Evolutionary conservation across 106 monocot genomes (phyloP), one percentile per base, ranked within the genome.

Genomic region (Dendrobium catenatum): DNA sequence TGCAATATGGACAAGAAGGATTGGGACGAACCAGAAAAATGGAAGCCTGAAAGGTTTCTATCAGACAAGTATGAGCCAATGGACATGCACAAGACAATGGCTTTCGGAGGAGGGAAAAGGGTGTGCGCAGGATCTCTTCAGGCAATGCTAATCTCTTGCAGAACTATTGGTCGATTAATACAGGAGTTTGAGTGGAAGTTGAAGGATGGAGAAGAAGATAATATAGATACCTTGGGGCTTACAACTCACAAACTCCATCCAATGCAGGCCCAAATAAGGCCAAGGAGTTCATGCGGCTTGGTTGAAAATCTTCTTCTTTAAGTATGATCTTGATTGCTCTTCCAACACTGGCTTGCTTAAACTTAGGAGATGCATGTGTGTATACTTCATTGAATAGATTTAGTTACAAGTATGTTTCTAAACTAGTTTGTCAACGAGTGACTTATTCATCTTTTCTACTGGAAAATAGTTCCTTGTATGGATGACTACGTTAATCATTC

Each of bases 31-130:
- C 94, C 97, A 5, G 81, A 91, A 26, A 78, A 91, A 42, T 98
- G 97, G 97, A 91, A 74, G 43, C 97, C 97, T 0, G 92, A 91
- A 77, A 89, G 97, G 77, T 98, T 98, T 68, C 44, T 89, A 19
- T 83, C 79, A 0, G 66, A 75, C 51, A 83, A 82, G 20, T 84
- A 79, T 3, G 89, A 93, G 27, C 68, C 73, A 6, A 83, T 68
- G 46, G 94, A 95, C 77, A 42, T 94, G 81, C 78, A 88, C 82
- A 98, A 88, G 81, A 98, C 97, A 0, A 94, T 94, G 97, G 84
- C 94, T n/a, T 98, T 98, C 9, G 97, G 94, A 68, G 87, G 77
- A 0, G 97, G 97, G 15, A 98, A 94, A 84, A 89, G 97, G 80
- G 87, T 73, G 0, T 98, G 97, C 26, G 88, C 97, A 3, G 97